Base-by-base conservation (phyloP, 306 rosid species). In the Senna tora region DNA sequence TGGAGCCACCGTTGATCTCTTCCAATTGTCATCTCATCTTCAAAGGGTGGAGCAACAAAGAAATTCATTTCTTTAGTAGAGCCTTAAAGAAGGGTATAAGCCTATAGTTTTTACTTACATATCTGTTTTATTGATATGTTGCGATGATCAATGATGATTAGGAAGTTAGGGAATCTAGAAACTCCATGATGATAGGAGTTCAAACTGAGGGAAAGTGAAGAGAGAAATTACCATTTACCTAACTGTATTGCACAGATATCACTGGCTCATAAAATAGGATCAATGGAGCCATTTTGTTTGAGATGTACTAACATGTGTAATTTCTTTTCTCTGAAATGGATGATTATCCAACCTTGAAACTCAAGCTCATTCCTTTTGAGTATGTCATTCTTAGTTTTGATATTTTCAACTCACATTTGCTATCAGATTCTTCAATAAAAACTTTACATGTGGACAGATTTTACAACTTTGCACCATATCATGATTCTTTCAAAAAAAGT, bases 11-110 rank as follows among this genome's bases (percentile, higher is more conserved):
- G 87, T 88, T 71, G 83, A 91, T 71, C 69, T 89, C 74, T 82
- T 85, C 67, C 96, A 91, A 34, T 69, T 91, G 76, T 88, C 97
- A 51, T 85, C 92, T 32, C 88, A 91, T 79, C 94, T 91, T 75
- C 85, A 80, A 65, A 85, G 96, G 78, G 97, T 91, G 75, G 92
- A 91, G 82, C 85, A 77, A 41, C 91, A 87, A 72, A 83, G 86
- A 79, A 79, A 75, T 53, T 69, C 82, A 72, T 65, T 75, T 65
- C 81, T 79, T 36, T 46, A 80, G 81, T 84, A n/a, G 86, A 83
- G 51, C 80, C 77, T 76, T 86, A 80, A 78, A 65, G 38, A 50
- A 41, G 51, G 73, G 14, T 68, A 69, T 55, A 76, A 73, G 80
- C 73, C 76, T 72, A 16, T 46, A 81, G 80, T 9, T 84, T 64